phyloP scores from a whole-genome alignment of 2,329 filamentous ascomycete species.

The Aotearoamyces nothofagi region DNA sequence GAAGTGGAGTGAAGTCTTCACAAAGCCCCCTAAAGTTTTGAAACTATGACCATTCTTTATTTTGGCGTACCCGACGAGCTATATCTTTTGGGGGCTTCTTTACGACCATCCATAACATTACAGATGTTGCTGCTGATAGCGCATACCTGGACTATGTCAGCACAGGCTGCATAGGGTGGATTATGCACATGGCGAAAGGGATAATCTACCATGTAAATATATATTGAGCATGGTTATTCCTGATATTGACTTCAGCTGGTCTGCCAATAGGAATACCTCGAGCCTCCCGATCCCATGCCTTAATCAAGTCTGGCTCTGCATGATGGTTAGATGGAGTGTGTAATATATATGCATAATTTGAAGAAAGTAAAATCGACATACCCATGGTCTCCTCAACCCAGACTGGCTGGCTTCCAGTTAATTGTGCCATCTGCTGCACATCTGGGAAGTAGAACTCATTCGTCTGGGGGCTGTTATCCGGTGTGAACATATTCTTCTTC shows the following conservation, averaged over 20 bases:
- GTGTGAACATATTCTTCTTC: slow-evolving; percentile 98
- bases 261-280: slow-evolving; percentile 84
- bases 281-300: slow-evolving; percentile 57
- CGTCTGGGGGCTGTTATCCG: slow-evolving; percentile 69
- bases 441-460: slow-evolving; percentile 92
- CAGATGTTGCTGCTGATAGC: slow-evolving; percentile 65
- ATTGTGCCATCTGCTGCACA: slow-evolving; percentile 74
- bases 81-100: slow-evolving; percentile 70
- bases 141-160: slow-evolving; percentile 70
- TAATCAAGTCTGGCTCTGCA: slow-evolving; percentile 63
- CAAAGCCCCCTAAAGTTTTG: no score
- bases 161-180: slow-evolving; percentile 4
- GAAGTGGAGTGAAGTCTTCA: slow-evolving; percentile 24
- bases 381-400: slow-evolving; percentile 96
- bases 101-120: slow-evolving; percentile 95
- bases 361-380: slow-evolving; percentile 23
- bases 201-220: slow-evolving; percentile 85
- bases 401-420: slow-evolving; percentile 71
- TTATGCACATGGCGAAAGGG: slow-evolving; percentile 2
- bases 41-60: slow-evolving; percentile 51
- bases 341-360: slow-evolving; percentile 4
- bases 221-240: slow-evolving; percentile 96
- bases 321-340: slow-evolving; percentile 6
- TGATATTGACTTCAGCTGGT: slow-evolving; percentile 75
- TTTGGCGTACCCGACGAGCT: slow-evolving; percentile 59